Evolutionary conservation across 2,329 filamentous ascomycete genomes (phyloP), one percentile per base, ranked within the genome.

Genomic region (Aspergillus ochraceoroseus): DNA sequence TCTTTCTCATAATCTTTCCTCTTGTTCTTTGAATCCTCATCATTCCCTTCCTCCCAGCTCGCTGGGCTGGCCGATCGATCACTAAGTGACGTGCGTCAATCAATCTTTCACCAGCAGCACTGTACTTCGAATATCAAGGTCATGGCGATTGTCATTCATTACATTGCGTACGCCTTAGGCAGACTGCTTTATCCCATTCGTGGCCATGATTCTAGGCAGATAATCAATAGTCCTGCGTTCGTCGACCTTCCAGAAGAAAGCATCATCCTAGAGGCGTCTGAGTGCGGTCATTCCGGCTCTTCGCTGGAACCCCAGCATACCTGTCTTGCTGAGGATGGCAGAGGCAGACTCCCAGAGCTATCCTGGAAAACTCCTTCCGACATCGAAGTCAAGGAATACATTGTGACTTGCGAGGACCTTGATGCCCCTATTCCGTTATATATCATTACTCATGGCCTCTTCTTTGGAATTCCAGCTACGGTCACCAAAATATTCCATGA

Each of bases 401-500:
- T 63, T 8, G 34, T 65, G 15, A 26, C 61, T 7, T 52, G 54
- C 11, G 58, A 65, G 33, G 59, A 62, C 19, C 45, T 59, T 12
- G 61, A 64, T 18, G 40, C 52, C 0, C 57, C 60, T 2, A 52
- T 60, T 5, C 53, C 56, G 7, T 51, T 43, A 8, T 40, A 53
- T 2, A 51, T 61, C 31, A 37, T 62, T 7, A 47, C 55, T 5
- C 61, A 63, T 18, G 59, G 55, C 0, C 43, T 58, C 1, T 56
- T 59, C 30, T 65, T 59, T 42, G 48, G 32, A 1, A 64, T 65
- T 34, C 59, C 59, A 3, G 18, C 54, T 1, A 44, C 46, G 1
- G 44, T 32, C 2, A 55, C 39, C 1, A 31, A 36, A 4, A 47
- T 52, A 1, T 38, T 31, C 9, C 41, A 52, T 7, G 42, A 31